Conservation (phyloP, 352 stramenopile species). For the Globisporangium abappressorium region DNA sequence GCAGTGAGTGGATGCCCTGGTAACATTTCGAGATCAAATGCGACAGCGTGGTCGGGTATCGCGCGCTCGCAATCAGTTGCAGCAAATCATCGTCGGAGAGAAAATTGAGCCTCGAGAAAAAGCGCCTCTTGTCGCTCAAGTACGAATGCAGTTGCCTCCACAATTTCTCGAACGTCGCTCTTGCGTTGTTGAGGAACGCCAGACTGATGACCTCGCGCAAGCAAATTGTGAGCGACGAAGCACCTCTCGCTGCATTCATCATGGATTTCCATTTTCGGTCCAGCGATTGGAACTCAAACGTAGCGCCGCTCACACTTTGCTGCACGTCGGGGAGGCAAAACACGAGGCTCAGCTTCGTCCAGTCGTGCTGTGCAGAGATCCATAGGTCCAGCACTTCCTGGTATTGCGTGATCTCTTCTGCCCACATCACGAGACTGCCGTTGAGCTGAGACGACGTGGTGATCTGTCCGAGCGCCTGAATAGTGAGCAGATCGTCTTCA, state of each 20-base stretch:
- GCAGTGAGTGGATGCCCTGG: constrained; percentile 33
- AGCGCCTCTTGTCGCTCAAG: constrained; percentile 53
- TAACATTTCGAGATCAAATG: constrained; percentile 55
- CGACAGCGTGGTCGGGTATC: constrained; percentile 28
- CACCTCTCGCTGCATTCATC: constrained; percentile 53
- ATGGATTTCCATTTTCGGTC: constrained; percentile 70
- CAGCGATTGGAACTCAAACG: constrained; percentile 56
- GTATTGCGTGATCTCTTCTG: constrained; percentile 56
- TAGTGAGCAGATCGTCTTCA: constrained; percentile 53
- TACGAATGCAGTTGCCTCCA: constrained; percentile 55
- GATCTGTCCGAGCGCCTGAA: constrained; percentile 54
- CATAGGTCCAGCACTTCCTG: constrained; percentile 62
- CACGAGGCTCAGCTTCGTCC: constrained; percentile 40
- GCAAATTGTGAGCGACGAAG: constrained; percentile 48
- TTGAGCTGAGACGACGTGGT: constrained; percentile 34
- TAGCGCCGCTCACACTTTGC: constrained; percentile 47
- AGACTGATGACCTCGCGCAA: constrained; percentile 58
- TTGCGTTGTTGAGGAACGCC: constrained; percentile 41
- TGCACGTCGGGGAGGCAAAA: constrained; percentile 58
- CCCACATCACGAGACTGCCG: constrained; percentile 45
- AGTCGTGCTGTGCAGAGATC: constrained; percentile 48
- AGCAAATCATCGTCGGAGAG: constrained; percentile 63
- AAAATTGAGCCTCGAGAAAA: constrained; percentile 62
- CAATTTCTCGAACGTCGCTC: constrained; percentile 46
- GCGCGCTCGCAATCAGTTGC: constrained; percentile 47